phyloP scores from a whole-genome alignment of 768 basidiomycete genomes.

The Pisolithus orientalis region DNA sequence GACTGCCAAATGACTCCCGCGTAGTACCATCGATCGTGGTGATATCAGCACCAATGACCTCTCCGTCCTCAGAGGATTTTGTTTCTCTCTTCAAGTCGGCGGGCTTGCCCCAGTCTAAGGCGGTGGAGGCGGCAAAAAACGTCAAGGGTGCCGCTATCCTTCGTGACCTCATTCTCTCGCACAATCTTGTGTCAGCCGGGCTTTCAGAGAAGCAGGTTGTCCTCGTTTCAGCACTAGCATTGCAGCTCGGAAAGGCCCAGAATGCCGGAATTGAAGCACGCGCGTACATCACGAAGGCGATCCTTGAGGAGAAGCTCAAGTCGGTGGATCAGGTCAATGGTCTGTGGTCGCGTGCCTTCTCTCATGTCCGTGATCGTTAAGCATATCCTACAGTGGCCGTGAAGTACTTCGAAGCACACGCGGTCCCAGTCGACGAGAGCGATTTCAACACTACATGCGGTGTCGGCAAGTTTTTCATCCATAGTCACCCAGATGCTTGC shows the following conservation, averaged over 20 bases:
- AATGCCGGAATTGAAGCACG: conserved; percentile 47
- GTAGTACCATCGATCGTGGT: background rate
- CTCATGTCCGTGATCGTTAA: background rate
- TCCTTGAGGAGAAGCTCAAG: conserved; percentile 69
- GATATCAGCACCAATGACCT: conserved; percentile 2
- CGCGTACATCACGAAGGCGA: conserved; percentile 56
- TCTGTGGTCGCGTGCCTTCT: conserved; percentile 29
- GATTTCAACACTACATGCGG: conserved; percentile 81
- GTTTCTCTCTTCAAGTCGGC: conserved; percentile 62
- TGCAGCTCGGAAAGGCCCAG: conserved; percentile 50
- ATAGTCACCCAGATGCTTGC: background rate
- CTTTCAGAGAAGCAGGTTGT: conserved; percentile 76
- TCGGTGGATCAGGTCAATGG: conserved; percentile 84
- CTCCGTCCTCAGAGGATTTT: conserved; percentile 8
- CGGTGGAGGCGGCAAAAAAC: conserved; percentile 76
- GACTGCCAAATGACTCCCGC: conserved; percentile 1
- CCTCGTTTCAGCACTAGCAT: conserved; percentile 61
- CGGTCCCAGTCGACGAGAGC: conserved; percentile 53
- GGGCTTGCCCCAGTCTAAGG: conserved; percentile 70
- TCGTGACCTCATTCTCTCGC: conserved; percentile 58
- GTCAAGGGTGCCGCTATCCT: conserved; percentile 69
- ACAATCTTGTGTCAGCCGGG: conserved; percentile 37
- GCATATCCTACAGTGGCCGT: conserved; percentile 38
- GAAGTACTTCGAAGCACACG: conserved; percentile 63
- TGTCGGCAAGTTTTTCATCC: conserved; percentile 56